Evolutionary conservation across 2,329 filamentous ascomycete species (phyloP), one percentile per base, ranked within the genome.

Genomic region (Biscogniauxia sp.): DNA sequence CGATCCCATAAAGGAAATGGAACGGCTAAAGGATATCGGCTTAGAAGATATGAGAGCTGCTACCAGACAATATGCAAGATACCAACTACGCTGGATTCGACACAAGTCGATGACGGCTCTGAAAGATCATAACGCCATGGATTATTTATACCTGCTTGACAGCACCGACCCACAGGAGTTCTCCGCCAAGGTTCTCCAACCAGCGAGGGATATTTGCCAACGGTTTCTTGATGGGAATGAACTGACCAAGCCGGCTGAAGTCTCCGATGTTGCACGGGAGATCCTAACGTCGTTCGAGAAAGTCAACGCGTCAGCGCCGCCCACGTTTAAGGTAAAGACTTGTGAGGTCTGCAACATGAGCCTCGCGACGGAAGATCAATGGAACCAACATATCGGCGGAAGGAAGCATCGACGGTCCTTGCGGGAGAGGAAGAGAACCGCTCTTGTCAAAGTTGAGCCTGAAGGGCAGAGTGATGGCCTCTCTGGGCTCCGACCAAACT

Each of bases 31-130:
- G 66, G 67, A 72, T 0, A 72, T 80, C 0, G 88, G 87, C 0
- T 77, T 97, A 0, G 90, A 94, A 64, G 84, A 87, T 55, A 93
- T 92, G 64, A 92, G 96, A 73, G 84, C 86, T 5, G 91, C 91
- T 2, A 99, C 93, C 0, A 84, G 92, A 9, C 92, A 93, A 67
- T 99, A 99, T 71, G 91, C 94, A 1, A 90, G 87, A 62, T 86
- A 89, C 7, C 95, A 99, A 74, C 79, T 91, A 19, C 86, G 88
- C 61, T 99, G 93, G 92, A 96, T 98, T 58, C 85, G 89, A 17
- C 85, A 89, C 66, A 96, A 96, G 71, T 83, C 96, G 25, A 82
- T 95, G 51, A 87, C 88, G 9, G 85, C 88, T 0, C 78, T 95
- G 26, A 80, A 78, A 45, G 82, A 85, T 19, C 80, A 84, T 41